Evolutionary conservation across 805 yeast species (phyloP), one percentile per base, ranked within the genome.

Genomic region (Scheffersomyces coipomensis): DNA sequence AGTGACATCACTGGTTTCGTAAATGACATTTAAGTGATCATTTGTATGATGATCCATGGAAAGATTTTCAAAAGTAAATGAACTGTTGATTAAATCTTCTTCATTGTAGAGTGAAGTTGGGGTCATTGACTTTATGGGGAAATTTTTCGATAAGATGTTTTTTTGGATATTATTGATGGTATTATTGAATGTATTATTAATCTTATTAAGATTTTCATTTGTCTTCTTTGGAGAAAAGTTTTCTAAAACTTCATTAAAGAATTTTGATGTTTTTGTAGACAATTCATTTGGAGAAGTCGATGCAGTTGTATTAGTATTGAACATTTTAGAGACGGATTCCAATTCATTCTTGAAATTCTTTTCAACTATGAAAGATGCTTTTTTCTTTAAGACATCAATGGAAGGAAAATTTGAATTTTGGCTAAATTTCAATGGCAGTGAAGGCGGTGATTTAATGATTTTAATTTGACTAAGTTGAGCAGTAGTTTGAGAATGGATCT

Each of bases 31-130:
- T 19, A 36, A 29, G 17, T 30, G 18, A 12, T 33, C 46, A 7
- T 19, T 15, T 5, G 35, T 18, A 16, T 23, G 12, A 21, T 25
- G 6, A 27, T 27, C 12, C 18, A 27, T 13, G 5, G 30, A 27
- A 13, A 42, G 23, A 31, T 52, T 53, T 7, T 64, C 69, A 24
- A 65, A 45, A 35, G 51, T 46, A 29, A 60, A 60, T 10, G 66
- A 60, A 26, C 56, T 51, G 22, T 64, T 53, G 4, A 51, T 48
- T 34, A 52, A 24, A 5, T 45, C 52, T 12, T 46, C 43, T 23
- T 38, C 29, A 5, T 18, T 18, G 16, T 11, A n/a, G n/a, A n/a
- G n/a, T n/a, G n/a, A n/a, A n/a, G n/a, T n/a, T n/a, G n/a, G n/a
- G n/a, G n/a, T n/a, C n/a, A n/a, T n/a, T 11, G 34, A 15, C 18